Evolutionary conservation across 2,329 filamentous ascomycete genomes (phyloP).

Genomic region (Didymosphaeria variabile): DNA sequence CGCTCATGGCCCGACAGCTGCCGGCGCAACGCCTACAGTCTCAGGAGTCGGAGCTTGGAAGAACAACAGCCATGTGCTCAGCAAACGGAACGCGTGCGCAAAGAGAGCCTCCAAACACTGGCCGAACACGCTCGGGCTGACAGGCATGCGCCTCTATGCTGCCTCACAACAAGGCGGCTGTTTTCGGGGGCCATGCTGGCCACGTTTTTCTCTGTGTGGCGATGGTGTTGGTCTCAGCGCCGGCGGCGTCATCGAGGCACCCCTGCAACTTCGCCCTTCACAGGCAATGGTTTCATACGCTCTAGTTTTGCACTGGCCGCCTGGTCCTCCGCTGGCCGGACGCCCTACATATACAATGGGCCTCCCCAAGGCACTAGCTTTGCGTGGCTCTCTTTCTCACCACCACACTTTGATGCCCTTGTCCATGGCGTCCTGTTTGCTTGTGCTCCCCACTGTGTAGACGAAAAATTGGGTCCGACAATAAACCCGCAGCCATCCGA

Average conservation of each 20-base stretch:
- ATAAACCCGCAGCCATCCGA: slow-evolving; percentile 15
- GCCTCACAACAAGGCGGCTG: background rate
- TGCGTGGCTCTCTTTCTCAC: slow-evolving; percentile 6
- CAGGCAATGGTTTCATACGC: slow-evolving; percentile 15
- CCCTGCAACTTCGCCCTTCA: slow-evolving; percentile 9
- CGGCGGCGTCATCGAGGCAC: slow-evolving; percentile 10
- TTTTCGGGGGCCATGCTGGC: background rate
- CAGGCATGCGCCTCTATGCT: background rate
- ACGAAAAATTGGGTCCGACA: slow-evolving; percentile 19
- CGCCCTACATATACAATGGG: slow-evolving; percentile 20
- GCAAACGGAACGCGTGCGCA: background rate
- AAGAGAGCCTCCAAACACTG: background rate
- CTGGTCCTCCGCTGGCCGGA: background rate
- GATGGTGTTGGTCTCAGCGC: background rate
- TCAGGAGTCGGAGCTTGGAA: background rate
- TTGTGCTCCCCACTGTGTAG: slow-evolving; percentile 21
- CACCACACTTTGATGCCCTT: slow-evolving; percentile 10
- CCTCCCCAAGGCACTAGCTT: slow-evolving; percentile 10
- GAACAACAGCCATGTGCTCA: background rate
- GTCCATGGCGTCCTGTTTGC: slow-evolving; percentile 34
- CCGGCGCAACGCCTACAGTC: background rate
- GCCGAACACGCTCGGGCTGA: background rate
- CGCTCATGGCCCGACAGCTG: background rate
- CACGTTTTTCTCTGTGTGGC: slow-evolving; percentile 15
- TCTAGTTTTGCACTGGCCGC: slow-evolving; percentile 14